Base-by-base conservation (phyloP, 176 grass and related monocot genomes). In the Alopecurus myosuroides region DNA sequence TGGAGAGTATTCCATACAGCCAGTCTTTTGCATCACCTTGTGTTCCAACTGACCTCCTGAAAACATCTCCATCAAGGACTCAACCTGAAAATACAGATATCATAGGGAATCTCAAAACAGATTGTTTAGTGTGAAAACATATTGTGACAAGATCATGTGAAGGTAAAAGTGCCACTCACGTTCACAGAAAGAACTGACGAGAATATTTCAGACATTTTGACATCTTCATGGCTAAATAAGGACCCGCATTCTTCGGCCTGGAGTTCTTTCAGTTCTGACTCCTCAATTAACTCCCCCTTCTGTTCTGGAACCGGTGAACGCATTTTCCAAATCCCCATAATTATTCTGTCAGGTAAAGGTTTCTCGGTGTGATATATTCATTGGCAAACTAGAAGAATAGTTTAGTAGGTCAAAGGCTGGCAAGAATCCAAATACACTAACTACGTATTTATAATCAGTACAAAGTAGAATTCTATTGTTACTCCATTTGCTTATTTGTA, bases 21-120 rank as follows among this genome's bases (percentile, higher is more conserved):
- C 97, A 34, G 94, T 81, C 29, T 92, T 96, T 68, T 98, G 88
- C 97, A 98, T 98, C 84, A 94, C 74, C 62, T 81, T 95, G 41
- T 76, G 87, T 74, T 98, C 97, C 73, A 95, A 68, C 63, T 84
- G 25, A 84, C 89, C 88, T 88, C 93, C 97, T 42, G 89, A 85
- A 87, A 94, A 98, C 75, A 98, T 81, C 86, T 98, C 93, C 93
- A 98, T 98, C 75, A 98, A 81, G 31, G 85, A 92, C 28, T 90
- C 76, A 31, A 87, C 89, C 89, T 90, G 75, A 41, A 84, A 48
- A 86, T 29, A 35, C 4, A 53, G 44, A 86, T 52, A 65, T 56
- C 5, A 1, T 7, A 70, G 11, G 35, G 34, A 36, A 73, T 9
- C 55, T 37, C 37, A 81, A 76, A 76, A 60, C 22, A 80, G 36